Evolutionary conservation across 495 filamentous ascomycete species (phyloP).

Genomic region (Parachaetomium inaequale): DNA sequence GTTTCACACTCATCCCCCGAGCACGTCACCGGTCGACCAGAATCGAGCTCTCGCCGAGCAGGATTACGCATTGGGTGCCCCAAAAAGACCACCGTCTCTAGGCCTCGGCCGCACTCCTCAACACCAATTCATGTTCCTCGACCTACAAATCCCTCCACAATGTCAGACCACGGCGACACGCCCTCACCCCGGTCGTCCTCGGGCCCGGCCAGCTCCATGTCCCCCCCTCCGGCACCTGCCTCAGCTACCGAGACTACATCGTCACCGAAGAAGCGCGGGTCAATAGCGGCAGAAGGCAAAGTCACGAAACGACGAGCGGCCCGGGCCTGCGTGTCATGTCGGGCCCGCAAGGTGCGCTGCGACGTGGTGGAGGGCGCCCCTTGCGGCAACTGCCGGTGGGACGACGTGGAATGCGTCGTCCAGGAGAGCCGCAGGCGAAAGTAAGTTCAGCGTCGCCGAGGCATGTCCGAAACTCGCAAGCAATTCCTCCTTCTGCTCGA

Average conservation of each 20-base stretch:
- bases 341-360: constrained; percentile 87
- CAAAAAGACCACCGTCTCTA: neutral
- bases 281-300: constrained; percentile 29
- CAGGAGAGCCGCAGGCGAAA: constrained; percentile 89
- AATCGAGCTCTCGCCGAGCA: neutral
- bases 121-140: neutral
- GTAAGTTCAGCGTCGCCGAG: constrained; percentile 60
- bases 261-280: constrained; percentile 37
- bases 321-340: constrained; percentile 82
- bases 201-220: constrained; percentile 16
- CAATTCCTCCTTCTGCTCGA: neutral
- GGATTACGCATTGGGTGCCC: neutral
- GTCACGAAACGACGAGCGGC: constrained; percentile 72
- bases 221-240: constrained; percentile 9
- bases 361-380: constrained; percentile 87
- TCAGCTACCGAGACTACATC: constrained; percentile 15
- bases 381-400: constrained; percentile 85
- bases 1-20: neutral
- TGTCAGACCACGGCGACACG: constrained; percentile 18
- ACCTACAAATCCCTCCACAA: constrained; percentile 1
- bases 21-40: neutral
- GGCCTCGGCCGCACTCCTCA: neutral
- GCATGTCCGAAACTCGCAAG: constrained; percentile 3
- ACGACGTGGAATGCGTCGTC: constrained; percentile 83
- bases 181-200: constrained; percentile 13